Base-by-base conservation (phyloP, 345 rosid species). In the Salix udensis region DNA sequence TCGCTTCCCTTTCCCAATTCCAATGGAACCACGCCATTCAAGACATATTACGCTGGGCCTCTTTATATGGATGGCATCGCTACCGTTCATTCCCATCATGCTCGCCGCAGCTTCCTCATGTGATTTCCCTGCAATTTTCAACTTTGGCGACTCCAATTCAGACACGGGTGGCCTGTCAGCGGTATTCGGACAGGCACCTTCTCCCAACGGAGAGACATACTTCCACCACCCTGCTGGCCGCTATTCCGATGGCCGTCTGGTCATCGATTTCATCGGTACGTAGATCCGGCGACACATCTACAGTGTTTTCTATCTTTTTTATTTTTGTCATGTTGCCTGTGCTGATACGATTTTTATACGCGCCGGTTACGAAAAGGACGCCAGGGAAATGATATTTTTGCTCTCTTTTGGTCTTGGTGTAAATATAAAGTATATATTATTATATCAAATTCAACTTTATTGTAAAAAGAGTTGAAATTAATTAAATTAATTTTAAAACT, bases 241-340 rank as follows among this genome's bases (percentile, higher is more conserved):
- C 1, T 89, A 70, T 78, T 86, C 84, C 26, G 93, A 92, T 37
- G 97, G 94, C 76, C 88, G 94, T 23, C 84, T 92, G 39, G 52
- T 88, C 70, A 31, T 90, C n/a, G 97, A 89, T 76, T 88, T 92
- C 79, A 90, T 92, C 60, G 88, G 97, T 89, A 81, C 34, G 26
- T 46, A 13, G 16, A 46, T 46, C 52, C 52, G 14, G 14, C 52
- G 16, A 46, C 18, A 2, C 52, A 12, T 46, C 52, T 46, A 4
- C 18, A 46, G 6, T 14, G 3, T 14, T 46, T 14, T 46, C 18
- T 46, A 12, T 12, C 14, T 46, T 30, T 46, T 30, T 15, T 15
- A 46, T 4, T 46, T 4, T 46, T 46, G 52, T 46, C 52, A 12
- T 1, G 19, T 46, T 46, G 52, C 52, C 52, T 46, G 52, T 4